Evolutionary conservation across 202 grass and related monocot species (phyloP), one percentile per base, ranked within the genome.

Genomic region (Miscanthus sacchariflorus): DNA sequence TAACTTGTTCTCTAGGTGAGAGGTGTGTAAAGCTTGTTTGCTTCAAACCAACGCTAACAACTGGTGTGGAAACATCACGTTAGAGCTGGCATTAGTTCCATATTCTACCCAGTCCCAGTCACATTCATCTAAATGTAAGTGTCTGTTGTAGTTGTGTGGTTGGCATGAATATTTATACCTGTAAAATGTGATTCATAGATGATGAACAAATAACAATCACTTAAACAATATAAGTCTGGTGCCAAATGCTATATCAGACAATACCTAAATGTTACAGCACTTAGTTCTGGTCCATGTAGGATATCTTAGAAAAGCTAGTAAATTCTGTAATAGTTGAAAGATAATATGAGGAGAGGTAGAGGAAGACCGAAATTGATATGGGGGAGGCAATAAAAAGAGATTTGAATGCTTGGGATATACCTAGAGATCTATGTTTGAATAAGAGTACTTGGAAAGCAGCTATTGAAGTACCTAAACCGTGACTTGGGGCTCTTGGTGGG

Each of bases 161-260:
- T 46, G 27, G 12, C 25, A 49, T 21, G 18, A 38, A 50, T 66
- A 11, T 70, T 70, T 72, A 9, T 72, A 43, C 69, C 19, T 42
- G 33, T 58, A 77, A 74, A 77, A 15, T 43, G 63, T 88, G 36
- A 75, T 59, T 27, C 64, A 75, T 68, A 43, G 42, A 79, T 70
- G 43, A 21, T 67, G 13, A 68, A 64, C 45, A 49, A 45, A 45
- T 45, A 66, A 74, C 35, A 28, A 80, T 70, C 59, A 58, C 83
- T 24, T 19, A 79, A 36, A 66, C 65, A 85, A 40, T 85, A 70
- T 78, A 78, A 49, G 81, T 70, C 33, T 48, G 58, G n/a, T 54
- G 19, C 15, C 44, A 81, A 63, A 76, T 83, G 36, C 79, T 81
- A 75, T 84, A 77, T 88, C 70, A 67, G 49, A 46, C 30, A 83